Percentiles rank a stretch among this genome's conserved stretches.
Conservation (phyloP, 1,139 yeast genomes). For the Geotrichum citri-aurantii region DNA sequence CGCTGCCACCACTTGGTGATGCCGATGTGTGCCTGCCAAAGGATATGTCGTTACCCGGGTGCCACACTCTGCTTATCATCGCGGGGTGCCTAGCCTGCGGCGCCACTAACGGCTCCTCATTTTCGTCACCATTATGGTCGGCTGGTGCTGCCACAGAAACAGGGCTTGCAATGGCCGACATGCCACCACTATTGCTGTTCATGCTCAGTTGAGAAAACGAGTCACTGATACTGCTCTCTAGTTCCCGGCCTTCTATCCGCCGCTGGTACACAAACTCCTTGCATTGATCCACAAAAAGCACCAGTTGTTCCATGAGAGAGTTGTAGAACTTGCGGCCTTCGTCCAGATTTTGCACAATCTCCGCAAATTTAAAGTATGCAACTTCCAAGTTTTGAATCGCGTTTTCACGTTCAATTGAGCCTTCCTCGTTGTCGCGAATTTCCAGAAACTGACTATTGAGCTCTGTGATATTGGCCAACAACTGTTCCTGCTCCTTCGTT, state of each 20-base stretch:
- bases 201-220: constrained; percentile 9
- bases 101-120: constrained; percentile 8
- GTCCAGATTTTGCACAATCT: constrained; percentile 52
- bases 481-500: constrained; percentile 40
- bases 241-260: constrained; percentile 49
- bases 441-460: constrained; percentile 40
- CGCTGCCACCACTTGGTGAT: not conserved
- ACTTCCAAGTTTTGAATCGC: constrained; percentile 52
- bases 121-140: not conserved
- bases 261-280: constrained; percentile 51
- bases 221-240: constrained; percentile 34
- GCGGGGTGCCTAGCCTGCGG: constrained; percentile 16
- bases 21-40: not conserved
- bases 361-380: constrained; percentile 50
- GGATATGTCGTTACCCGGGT: constrained; percentile 1
- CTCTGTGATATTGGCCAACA: constrained; percentile 44
- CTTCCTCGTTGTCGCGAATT: constrained; percentile 31
- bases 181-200: not conserved
- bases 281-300: constrained; percentile 46
- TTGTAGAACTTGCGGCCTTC: constrained; percentile 70
- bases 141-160: not conserved
- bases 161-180: not conserved
- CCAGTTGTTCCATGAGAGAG: constrained; percentile 51
- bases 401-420: constrained; percentile 41
- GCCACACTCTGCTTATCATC: constrained; percentile 13